A percentile compares a stretch with the other conserved stretches of the same genome.
These are phyloP conservation scores for Paramecium caudatum DNA, from an alignment of 73 alveolate species.

Conservation along the genomic window DNA sequence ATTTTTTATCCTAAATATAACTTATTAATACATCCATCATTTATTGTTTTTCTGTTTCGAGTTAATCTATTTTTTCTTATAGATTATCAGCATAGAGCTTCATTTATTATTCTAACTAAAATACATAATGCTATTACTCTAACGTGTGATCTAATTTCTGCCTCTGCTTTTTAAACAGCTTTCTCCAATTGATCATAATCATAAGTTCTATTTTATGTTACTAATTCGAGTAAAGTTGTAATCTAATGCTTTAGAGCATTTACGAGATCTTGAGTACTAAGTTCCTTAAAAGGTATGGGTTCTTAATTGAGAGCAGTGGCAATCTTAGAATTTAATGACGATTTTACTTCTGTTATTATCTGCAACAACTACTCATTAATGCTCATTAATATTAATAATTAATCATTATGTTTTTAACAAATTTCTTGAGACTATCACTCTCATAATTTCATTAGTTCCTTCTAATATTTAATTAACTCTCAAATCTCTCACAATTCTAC, in stretches of 20 bases:
- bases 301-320: background rate
- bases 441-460: slow-evolving; percentile 94
- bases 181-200: slow-evolving; percentile 45
- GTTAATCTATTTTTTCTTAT: background rate
- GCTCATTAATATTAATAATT: no score
- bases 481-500: slow-evolving; percentile 84
- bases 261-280: background rate
- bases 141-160: slow-evolving; percentile 26
- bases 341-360: background rate
- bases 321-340: background rate
- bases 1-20: background rate
- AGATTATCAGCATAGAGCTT: slow-evolving; percentile 22
- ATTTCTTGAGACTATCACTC: slow-evolving; percentile 84
- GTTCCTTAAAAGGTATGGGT: background rate
- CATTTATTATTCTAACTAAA: slow-evolving; percentile 37
- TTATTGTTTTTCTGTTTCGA: background rate
- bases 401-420: no score
- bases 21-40: background rate
- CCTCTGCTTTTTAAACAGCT: slow-evolving; percentile 41
- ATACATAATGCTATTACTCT: background rate
- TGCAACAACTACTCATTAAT: slow-evolving; percentile 21
- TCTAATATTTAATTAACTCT: slow-evolving; percentile 92
- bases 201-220: background rate
- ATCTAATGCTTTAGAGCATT: slow-evolving; percentile 3
- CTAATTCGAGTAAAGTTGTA: background rate